phyloP scores from a whole-genome alignment of 1,139 yeast species.

The Protomyces arabidopsidicola region DNA sequence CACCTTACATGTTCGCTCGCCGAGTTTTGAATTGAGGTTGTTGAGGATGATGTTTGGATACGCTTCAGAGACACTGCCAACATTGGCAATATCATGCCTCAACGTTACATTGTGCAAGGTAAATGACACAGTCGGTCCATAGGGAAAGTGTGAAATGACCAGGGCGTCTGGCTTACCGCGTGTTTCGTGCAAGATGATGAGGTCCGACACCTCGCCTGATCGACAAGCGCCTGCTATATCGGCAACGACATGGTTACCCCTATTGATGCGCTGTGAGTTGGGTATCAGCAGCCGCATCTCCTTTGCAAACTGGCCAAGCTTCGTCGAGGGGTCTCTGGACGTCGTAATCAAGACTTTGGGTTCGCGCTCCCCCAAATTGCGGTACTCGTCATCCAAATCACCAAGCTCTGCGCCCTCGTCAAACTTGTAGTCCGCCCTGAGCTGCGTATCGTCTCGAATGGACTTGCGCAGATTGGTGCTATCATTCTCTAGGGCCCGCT shows the following conservation, averaged over 20 bases:
- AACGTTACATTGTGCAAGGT: conserved; percentile 90
- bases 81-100: conserved; percentile 82
- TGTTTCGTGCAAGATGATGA: conserved; percentile 86
- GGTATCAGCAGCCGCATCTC: conserved; percentile 88
- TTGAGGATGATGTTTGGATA: conserved; percentile 93
- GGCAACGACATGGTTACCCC: conserved; percentile 89
- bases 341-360: conserved; percentile 94
- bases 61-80: conserved; percentile 84
- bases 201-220: conserved; percentile 69
- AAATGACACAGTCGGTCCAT: conserved; percentile 94
- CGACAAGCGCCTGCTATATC: conserved; percentile 81
- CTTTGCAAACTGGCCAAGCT: conserved; percentile 83
- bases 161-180: conserved; percentile 96
- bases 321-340: conserved; percentile 81
- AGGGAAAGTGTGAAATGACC: conserved; percentile 92
- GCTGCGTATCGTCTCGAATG: conserved; percentile 74
- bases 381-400: conserved; percentile 78
- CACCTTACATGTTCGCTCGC: conserved; percentile 73
- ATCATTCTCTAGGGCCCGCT: conserved; percentile 86
- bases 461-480: conserved; percentile 77
- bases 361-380: conserved; percentile 80
- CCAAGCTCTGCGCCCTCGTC: conserved; percentile 61
- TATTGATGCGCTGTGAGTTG: conserved; percentile 76
- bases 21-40: conserved; percentile 77
- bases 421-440: conserved; percentile 75